These are phyloP conservation scores for Fraxinus ornus DNA, from an alignment of 305 asterid species.

Conservation along the genomic window DNA sequence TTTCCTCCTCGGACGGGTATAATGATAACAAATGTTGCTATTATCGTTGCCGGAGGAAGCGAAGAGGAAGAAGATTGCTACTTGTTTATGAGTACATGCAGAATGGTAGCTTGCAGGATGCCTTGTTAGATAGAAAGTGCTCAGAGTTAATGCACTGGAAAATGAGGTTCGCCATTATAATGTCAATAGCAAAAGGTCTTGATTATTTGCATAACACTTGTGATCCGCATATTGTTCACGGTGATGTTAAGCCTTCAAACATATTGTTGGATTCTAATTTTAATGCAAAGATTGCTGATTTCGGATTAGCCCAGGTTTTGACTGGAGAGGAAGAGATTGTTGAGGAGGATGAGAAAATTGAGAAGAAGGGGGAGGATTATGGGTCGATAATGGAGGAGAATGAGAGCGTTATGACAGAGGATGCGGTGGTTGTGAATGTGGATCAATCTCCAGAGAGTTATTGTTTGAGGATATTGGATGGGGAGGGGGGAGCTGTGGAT, in stretches of 20 bases:
- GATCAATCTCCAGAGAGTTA: conserved; percentile 60
- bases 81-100: conserved; percentile 80
- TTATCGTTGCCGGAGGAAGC: conserved; percentile 41
- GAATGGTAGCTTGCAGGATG: conserved; percentile 83
- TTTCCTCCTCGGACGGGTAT: conserved; percentile 51
- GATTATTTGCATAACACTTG: conserved; percentile 63
- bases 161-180: conserved; percentile 57
- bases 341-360: conserved; percentile 36
- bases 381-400: conserved; percentile 62
- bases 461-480: conserved; percentile 45
- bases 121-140: conserved; percentile 67
- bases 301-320: conserved; percentile 76
- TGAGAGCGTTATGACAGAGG: conserved; percentile 58
- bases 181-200: conserved; percentile 62
- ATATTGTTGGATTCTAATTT: conserved; percentile 67
- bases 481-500: conserved; percentile 31
- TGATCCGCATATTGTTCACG: conserved; percentile 75
- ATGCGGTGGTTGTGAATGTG: conserved; percentile 57
- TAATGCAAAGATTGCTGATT: conserved; percentile 81
- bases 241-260: conserved; percentile 85
- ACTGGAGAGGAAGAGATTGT: conserved; percentile 39
- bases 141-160: conserved; percentile 70
- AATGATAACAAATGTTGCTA: conserved; percentile 20
- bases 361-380: conserved; percentile 53
- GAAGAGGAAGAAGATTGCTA: conserved; percentile 42